Base-by-base conservation (phyloP, 179 eudicot species). In the Amaranthus tricolor region DNA sequence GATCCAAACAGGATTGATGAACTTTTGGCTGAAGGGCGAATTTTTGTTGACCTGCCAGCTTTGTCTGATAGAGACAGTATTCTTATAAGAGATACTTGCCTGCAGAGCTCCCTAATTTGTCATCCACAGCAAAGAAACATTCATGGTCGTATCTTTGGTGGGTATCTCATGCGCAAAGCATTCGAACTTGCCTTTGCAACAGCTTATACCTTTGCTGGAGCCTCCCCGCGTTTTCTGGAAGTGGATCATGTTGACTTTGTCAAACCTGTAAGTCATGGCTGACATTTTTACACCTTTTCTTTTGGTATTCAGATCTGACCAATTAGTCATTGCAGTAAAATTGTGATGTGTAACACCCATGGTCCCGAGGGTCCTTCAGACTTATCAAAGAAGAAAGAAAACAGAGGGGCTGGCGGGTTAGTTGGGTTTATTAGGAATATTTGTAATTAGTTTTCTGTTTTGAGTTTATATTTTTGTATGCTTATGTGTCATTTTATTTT, bases 181-280 rank as follows among this genome's bases (percentile, higher is more conserved):
- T 95, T 91, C 76, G 99, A 95, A 74, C 84, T 95, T 78, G 95
- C 97, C 59, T 95, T 93, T 72, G 84, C 99, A 53, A 93, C 98
- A 0, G 90, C 92, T 73, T 95, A 95, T 82, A 84, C 95, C 60
- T 95, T 95, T 79, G 97, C 97, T 71, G 99, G 99, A 55, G 77
- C 84, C 68, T 88, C 86, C 62, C 98, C 99, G 14, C 81, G 84
- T 76, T 95, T 95, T 80, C 84, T 95, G 6, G 98, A 95, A 83
- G 98, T 95, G 77, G 99, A 93, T 85, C 97, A 88, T 83, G 98
- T 95, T 69, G 98, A 95, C 83, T 95, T 95, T 80, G 89, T 95
- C 62, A 91, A 81, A 85, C 99, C 99, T 17, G 99, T 95, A 75
- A 87, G 96, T 85, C n/a, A 19, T 51, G n/a, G 5, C 57, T 67